phyloP scores from a whole-genome alignment of 2,329 filamentous ascomycete species.

The Pochonia chlamydosporia region DNA sequence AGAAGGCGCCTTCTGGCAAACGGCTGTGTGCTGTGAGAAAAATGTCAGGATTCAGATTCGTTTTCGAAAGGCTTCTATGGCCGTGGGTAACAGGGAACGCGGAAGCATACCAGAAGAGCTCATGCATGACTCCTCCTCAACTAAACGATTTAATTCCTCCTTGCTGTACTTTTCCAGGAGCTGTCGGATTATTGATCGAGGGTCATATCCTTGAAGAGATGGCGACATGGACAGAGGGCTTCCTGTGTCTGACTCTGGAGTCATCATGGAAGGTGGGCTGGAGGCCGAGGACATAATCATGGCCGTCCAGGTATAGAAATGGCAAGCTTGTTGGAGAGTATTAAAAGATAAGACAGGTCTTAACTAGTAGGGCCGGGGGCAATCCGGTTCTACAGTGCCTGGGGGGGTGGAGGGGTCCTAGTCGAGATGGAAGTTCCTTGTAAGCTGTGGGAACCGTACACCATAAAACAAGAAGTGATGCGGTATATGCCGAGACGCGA shows the following conservation, averaged over 20 bases:
- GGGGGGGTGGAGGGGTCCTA: not conserved
- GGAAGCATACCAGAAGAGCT: constrained; percentile 1
- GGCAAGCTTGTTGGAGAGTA: not conserved
- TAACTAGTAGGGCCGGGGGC: not conserved
- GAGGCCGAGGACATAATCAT: constrained; percentile 12
- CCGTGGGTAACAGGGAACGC: not conserved
- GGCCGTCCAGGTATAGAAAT: not conserved
- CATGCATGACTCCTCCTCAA: constrained; percentile 10
- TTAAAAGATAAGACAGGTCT: not conserved
- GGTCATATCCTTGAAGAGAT: constrained; percentile 2
- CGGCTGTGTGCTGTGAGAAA: not conserved
- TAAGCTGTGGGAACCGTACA: not conserved
- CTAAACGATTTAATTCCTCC: constrained; percentile 9
- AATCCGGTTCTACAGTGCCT: not conserved
- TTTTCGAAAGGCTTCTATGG: not conserved
- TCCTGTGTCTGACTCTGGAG: constrained; percentile 12
- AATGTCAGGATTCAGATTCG: not conserved
- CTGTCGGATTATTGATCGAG: constrained; percentile 8
- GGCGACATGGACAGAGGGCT: constrained; percentile 9
- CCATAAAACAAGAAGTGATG: not conserved
- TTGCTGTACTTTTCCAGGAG: constrained; percentile 9
- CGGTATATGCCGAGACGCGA: not conserved
- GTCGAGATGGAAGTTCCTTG: not conserved
- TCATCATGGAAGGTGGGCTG: constrained; percentile 12
- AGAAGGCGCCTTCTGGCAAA: not conserved